Evolutionary conservation across 116 monocot species (phyloP).

Genomic region (Dioscorea cayenensis): DNA sequence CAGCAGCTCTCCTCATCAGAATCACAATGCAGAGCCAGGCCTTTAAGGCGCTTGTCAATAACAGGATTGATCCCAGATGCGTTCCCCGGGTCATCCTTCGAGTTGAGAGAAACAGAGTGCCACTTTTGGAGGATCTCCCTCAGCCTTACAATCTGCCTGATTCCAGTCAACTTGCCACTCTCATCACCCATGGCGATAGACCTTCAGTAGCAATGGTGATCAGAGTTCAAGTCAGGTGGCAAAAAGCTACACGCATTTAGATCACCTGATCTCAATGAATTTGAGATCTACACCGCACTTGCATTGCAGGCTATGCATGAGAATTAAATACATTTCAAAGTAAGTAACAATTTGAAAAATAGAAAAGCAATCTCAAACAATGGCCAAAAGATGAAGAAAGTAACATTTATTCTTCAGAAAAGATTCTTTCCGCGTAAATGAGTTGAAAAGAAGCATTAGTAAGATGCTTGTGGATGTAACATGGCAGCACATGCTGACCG

Average conservation of each 20-base stretch:
- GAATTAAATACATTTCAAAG: not conserved
- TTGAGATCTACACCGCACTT: not conserved
- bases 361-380: not conserved
- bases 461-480: too few species aligned
- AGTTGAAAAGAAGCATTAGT: not conserved
- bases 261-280: not conserved
- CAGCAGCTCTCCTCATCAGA: constrained; percentile 45
- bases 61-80: constrained; percentile 11
- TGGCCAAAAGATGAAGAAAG: not conserved
- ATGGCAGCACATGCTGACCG: too few species aligned
- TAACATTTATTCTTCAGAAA: too few species aligned
- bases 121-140: constrained; percentile 41
- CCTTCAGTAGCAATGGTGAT: not conserved
- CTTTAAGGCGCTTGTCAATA: constrained; percentile 22
- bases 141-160: constrained; percentile 37
- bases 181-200: constrained; percentile 26
- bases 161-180: constrained; percentile 20
- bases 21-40: constrained; percentile 1
- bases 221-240: too few species aligned
- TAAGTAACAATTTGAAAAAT: not conserved
- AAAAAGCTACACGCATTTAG: not conserved
- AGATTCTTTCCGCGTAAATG: not conserved
- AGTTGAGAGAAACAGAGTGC: constrained; percentile 16
- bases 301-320: not conserved
- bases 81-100: not conserved